phyloP scores from a whole-genome alignment of 208 protist species.

The Borovskyia barvae region DNA sequence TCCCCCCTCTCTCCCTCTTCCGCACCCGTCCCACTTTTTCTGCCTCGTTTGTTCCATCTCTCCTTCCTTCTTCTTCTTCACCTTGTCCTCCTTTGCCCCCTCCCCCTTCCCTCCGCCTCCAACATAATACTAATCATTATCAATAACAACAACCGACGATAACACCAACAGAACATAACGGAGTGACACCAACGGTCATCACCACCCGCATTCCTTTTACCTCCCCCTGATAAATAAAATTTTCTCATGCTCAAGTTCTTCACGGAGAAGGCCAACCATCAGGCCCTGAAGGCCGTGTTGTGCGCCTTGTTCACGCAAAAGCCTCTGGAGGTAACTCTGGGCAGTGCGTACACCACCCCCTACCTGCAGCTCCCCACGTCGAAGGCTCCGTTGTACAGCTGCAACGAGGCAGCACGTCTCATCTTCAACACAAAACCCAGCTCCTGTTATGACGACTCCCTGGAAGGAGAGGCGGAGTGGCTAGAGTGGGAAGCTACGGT shows the following conservation, averaged over 20 bases:
- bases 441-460: constrained; percentile 13
- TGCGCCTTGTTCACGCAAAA: constrained; percentile 42
- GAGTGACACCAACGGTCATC: background rate
- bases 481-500: constrained; percentile 80
- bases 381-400: constrained; percentile 47
- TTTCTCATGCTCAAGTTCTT: constrained; percentile 54
- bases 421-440: constrained; percentile 1
- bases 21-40: background rate
- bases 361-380: constrained; percentile 50
- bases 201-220: constrained; percentile 3
- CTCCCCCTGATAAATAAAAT: too few relatives aligned
- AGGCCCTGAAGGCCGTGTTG: constrained; percentile 84
- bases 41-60: background rate
- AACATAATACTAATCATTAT: background rate
- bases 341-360: constrained; percentile 59
- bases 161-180: background rate
- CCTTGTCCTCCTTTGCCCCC: background rate
- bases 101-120: background rate
- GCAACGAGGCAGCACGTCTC: constrained; percentile 70
- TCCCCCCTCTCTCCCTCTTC: too few relatives aligned
- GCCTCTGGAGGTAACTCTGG: constrained; percentile 69
- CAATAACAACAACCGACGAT: background rate
- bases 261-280: constrained; percentile 87
- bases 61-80: constrained; percentile 5
- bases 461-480: constrained; percentile 76